Evolutionary conservation across 2,329 filamentous ascomycete species (phyloP).

Genomic region (Penicillium capsulatum): DNA sequence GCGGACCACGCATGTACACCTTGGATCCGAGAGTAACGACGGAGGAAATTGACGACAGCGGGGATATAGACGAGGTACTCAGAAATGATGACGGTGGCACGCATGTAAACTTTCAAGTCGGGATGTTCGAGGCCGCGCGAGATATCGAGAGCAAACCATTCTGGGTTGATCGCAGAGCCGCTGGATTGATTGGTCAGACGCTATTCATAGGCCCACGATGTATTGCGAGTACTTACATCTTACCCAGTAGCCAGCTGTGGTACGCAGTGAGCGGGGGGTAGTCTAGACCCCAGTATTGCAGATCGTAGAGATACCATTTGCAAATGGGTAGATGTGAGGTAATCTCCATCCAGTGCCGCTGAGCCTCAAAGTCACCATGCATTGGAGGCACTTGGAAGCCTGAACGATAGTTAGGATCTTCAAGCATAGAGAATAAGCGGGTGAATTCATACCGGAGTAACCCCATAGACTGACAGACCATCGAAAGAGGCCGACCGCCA

Average conservation of each 20-base stretch:
- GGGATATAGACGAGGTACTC: constrained; percentile 90
- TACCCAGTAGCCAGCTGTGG: constrained; percentile 92
- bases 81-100: constrained; percentile 81
- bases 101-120: constrained; percentile 88
- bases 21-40: constrained; percentile 71
- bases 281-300: constrained; percentile 96
- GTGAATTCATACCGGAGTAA: constrained; percentile 68
- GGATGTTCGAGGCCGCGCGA: constrained; percentile 79
- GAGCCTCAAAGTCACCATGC: constrained; percentile 96
- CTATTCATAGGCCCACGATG: background rate
- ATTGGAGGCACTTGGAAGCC: constrained; percentile 79
- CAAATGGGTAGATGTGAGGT: constrained; percentile 80
- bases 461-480: constrained; percentile 93
- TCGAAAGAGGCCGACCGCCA: constrained; percentile 84
- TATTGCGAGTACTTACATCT: constrained; percentile 53
- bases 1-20: constrained; percentile 76
- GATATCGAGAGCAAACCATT: constrained; percentile 81
- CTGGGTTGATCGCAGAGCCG: constrained; percentile 69
- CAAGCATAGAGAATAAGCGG: background rate
- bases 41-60: constrained; percentile 76
- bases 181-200: constrained; percentile 35
- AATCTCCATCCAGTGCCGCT: constrained; percentile 98
- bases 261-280: constrained; percentile 97
- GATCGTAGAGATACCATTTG: constrained; percentile 98
- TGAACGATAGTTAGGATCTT: constrained; percentile 34